Evolutionary conservation across 2,329 filamentous ascomycete species (phyloP), one percentile per base, ranked within the genome.

Genomic region (Fusarium staphyleae): DNA sequence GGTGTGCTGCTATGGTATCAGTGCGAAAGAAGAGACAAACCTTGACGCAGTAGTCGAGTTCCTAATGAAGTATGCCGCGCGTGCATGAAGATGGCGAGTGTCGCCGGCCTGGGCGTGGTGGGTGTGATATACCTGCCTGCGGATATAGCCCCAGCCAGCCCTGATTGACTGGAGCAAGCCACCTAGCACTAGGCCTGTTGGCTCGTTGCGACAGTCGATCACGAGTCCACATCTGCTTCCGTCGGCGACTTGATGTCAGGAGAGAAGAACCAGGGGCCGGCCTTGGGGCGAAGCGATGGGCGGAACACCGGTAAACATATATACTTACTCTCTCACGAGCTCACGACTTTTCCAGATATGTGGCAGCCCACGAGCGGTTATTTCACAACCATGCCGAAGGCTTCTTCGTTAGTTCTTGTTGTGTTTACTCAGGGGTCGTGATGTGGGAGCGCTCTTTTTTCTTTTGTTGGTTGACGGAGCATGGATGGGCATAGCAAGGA

Each of bases 1-100:
- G 75, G 93, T 99, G 66, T 96, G 91, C 77, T 98, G 95, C 78
- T 99, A 99, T 75, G 93, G 93, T 57, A 97, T 99, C 77, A 97
- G 93, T 73, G 95, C 93, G 56, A 98, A 98, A 76, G 93, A 98
- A 74, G 95, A 99, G 78, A 99, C 93, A 52, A 99, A 99, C 77
- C 86, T 99, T 62, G 93, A 99, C 71, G 95, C 93, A 6, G 95
- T 99, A 45, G 81, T 99, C 68, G 90, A 96, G 73, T 99, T 95
- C 90, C 81, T 99, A 72, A 93, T 99, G 74, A 93, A 92, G 65
- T 89, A 90, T 73, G 88, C 92, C 60, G 91, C 82, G 71, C 87
- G 87, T 77, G 92, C 66, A 58, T 68, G 50, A 66, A 41, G 35
- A 33, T 39, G 41, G 42, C 37, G 18, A 51, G 37, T 42, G 41